Base-by-base conservation (phyloP, 2,329 filamentous ascomycete species). In the Claviceps purpurea region DNA sequence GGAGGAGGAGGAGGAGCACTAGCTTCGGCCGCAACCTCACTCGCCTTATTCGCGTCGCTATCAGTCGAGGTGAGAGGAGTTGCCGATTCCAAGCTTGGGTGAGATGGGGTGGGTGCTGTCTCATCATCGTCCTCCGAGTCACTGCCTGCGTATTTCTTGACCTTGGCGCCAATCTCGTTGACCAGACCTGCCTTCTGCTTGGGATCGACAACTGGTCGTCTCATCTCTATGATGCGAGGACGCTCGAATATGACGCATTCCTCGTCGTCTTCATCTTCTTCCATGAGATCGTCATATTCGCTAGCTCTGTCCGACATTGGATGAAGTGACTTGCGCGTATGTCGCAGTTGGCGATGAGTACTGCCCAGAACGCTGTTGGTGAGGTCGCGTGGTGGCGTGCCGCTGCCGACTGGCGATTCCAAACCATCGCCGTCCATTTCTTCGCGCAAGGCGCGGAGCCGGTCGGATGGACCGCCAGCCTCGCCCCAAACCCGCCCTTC, bases 401-500 rank as follows among this genome's bases (percentile, higher is more conserved):
- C 73, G 30, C 67, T 62, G 4, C 68, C 77, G 59, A 64, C 76
- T 67, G 62, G 77, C 67, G 57, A 73, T 68, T 49, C 70, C 70
- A 56, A 70, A 38, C 55, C 52, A 52, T 75, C 74, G 50, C 75
- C 74, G 56, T 97, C 93, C 93, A 98, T 98, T 69, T 90, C 84
- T 69, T 97, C 91, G 54, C 93, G 85, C 49, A 97, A 75, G 58
- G 94, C 91, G 58, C 93, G 85, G 54, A 98, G 75, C 61, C 90
- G 84, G 70, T 98, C 93, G 45, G 89, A 96, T 13, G 93, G 91
- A 39, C 88, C 88, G 57, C 85, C 77, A 50, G 78, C 73, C 56
- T 94, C 87, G 56, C 84, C 84, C 86, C 91, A 95, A 8, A 89
- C 83, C 66, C 88, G 88, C 59, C 93, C 93, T 68, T 97, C 93